Evolutionary conservation across 768 basidiomycete species (phyloP).

Genomic region (Asterophora lycoperdoides): DNA sequence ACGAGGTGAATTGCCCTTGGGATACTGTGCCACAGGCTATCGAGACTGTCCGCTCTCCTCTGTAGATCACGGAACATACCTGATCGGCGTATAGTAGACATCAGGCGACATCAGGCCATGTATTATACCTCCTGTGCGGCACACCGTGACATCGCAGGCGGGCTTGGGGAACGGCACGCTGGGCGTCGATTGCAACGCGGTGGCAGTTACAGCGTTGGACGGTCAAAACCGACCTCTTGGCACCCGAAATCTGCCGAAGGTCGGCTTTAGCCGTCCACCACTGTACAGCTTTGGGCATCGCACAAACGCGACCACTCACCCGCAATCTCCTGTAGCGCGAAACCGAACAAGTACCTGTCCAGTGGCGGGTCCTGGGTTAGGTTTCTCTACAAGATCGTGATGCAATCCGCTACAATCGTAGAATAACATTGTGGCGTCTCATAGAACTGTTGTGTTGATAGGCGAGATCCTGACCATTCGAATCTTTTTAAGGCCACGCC

Average conservation of each 20-base stretch:
- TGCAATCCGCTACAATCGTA: too few relatives aligned
- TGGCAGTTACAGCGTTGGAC: too few relatives aligned
- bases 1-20: conserved; percentile 81
- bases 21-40: conserved; percentile 46
- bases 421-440: too few relatives aligned
- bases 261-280: too few relatives aligned
- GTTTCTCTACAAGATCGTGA: conserved; percentile 67
- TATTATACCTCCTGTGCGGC: conserved; percentile 62
- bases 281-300: too few relatives aligned
- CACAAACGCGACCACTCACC: too few relatives aligned
- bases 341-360: conserved; percentile 67
- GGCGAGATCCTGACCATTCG: too few relatives aligned
- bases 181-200: conserved; percentile 64
- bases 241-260: too few relatives aligned
- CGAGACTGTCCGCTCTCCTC: neutral
- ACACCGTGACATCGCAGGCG: conserved; percentile 55
- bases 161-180: conserved; percentile 65
- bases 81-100: conserved; percentile 71
- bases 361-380: conserved; percentile 52
- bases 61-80: conserved; percentile 21
- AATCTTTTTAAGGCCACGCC: too few relatives aligned
- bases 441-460: too few relatives aligned
- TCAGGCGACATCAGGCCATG: conserved; percentile 55
- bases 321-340: conserved; percentile 66
- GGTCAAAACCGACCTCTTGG: too few relatives aligned